phyloP scores from a whole-genome alignment of 306 rosid species.

The Dalbergia oliveri region DNA sequence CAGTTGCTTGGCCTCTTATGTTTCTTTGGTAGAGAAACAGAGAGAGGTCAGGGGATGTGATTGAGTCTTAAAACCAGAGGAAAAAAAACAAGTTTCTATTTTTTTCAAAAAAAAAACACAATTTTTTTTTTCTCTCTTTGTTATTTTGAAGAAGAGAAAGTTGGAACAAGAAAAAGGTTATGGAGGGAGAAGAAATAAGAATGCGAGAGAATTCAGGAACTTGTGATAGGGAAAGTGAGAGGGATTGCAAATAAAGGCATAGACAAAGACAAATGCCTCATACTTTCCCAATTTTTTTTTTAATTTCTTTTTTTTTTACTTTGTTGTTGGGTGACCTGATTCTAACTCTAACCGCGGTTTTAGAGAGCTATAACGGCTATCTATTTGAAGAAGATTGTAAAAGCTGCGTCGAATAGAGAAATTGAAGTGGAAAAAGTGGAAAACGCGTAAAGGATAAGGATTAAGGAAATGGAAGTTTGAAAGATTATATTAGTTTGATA shows the following conservation, averaged over 20 bases:
- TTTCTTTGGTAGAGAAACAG: constrained; percentile 12
- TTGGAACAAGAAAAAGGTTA: not conserved
- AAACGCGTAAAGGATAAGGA: too few species aligned
- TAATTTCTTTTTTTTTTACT: not conserved
- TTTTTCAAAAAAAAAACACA: too few species aligned
- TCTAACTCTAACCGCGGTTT: constrained; percentile 35
- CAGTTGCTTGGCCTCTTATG: constrained; percentile 3
- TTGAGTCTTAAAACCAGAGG: not conserved
- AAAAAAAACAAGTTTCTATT: not conserved
- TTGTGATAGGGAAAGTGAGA: constrained; percentile 18
- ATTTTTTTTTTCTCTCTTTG: not conserved
- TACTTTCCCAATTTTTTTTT: not conserved
- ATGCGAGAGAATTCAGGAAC: not conserved
- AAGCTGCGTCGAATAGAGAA: not conserved
- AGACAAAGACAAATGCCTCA: not conserved
- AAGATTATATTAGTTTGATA: too few species aligned
- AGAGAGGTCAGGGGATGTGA: not conserved
- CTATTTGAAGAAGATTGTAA: not conserved
- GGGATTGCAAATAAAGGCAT: not conserved
- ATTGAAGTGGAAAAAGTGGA: too few species aligned
- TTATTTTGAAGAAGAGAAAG: not conserved
- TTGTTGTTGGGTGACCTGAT: not conserved
- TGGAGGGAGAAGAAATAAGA: constrained; percentile 6
- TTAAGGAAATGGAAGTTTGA: too few species aligned
- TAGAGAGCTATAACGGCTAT: constrained; percentile 41